Evolutionary conservation across 148 eudicot genomes (phyloP).

Genomic region (Silene latifolia): DNA sequence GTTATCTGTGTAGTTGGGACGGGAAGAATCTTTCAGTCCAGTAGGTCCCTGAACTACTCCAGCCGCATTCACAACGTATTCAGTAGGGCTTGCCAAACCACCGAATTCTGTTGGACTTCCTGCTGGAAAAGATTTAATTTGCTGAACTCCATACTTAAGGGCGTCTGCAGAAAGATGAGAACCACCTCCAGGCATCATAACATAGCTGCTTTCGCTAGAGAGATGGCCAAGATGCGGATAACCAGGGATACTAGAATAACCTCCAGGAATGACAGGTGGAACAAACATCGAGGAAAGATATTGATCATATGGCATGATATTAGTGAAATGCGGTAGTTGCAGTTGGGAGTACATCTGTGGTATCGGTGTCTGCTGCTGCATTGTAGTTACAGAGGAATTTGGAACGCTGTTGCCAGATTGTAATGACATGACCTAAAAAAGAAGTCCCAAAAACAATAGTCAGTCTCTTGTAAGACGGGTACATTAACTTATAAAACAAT

Average conservation of each 20-base stretch:
- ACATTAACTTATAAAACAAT: neutral
- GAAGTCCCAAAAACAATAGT: neutral
- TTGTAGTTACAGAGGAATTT: conserved; percentile 59
- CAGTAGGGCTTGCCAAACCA: conserved; percentile 54
- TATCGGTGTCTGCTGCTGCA: conserved; percentile 53
- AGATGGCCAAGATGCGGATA: conserved; percentile 54
- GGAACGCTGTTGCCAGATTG: conserved; percentile 52
- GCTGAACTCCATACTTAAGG: conserved; percentile 82
- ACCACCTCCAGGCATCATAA: conserved; percentile 79
- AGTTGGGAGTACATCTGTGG: conserved; percentile 90
- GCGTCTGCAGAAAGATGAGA: conserved; percentile 60
- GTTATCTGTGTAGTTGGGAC: conserved; percentile 81
- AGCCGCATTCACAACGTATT: conserved; percentile 75
- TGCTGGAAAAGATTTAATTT: conserved; percentile 69
- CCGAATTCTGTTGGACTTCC: conserved; percentile 74
- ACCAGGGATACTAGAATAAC: conserved; percentile 69
- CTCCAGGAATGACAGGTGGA: conserved; percentile 74
- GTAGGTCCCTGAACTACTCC: conserved; percentile 71
- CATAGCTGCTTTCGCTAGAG: conserved; percentile 75
- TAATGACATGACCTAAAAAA: conserved; percentile 48
- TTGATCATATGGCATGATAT: conserved; percentile 85
- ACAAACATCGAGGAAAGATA: conserved; percentile 70
- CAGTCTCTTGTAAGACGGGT: neutral
- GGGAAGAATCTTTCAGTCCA: conserved; percentile 68
- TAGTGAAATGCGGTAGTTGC: conserved; percentile 70